Conservation (phyloP, 2,329 filamentous ascomycete genomes). For the Trichoderma sp. region DNA sequence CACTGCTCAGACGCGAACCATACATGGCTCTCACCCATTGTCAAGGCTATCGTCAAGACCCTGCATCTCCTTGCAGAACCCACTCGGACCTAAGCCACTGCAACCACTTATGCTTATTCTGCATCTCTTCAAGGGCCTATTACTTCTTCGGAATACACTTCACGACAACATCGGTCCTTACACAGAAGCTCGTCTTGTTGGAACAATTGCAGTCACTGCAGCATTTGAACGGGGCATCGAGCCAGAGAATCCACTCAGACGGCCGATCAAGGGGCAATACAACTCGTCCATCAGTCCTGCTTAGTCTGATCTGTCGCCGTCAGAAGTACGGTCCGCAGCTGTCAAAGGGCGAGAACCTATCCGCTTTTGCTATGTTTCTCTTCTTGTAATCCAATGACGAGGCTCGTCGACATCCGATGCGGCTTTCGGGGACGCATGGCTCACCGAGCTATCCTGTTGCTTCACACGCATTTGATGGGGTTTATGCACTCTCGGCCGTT, state of each 20-base stretch:
- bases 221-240: not conserved
- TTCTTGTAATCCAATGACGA: not conserved
- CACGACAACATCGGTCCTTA: not conserved
- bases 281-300: constrained; percentile 1
- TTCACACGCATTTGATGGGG: not conserved
- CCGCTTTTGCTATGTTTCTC: constrained; percentile 2
- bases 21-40: not conserved
- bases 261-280: constrained; percentile 6
- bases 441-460: constrained; percentile 3
- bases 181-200: not conserved
- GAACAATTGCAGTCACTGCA: not conserved
- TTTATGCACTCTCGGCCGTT: not conserved
- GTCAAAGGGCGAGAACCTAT: not conserved
- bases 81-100: not conserved
- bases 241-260: constrained; percentile 4
- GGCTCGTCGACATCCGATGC: constrained; percentile 12
- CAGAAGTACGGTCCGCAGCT: constrained; percentile 6
- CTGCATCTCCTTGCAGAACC: not conserved
- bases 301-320: not conserved
- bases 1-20: not conserved
- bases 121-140: not conserved
- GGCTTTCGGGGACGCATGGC: constrained; percentile 6
- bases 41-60: not conserved
- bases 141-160: not conserved
- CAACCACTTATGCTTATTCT: not conserved